Evolutionary conservation across 192 early-diverging fungal genomes (phyloP), one percentile per base, ranked within the genome.

Genomic region (Phycomyces nitens): DNA sequence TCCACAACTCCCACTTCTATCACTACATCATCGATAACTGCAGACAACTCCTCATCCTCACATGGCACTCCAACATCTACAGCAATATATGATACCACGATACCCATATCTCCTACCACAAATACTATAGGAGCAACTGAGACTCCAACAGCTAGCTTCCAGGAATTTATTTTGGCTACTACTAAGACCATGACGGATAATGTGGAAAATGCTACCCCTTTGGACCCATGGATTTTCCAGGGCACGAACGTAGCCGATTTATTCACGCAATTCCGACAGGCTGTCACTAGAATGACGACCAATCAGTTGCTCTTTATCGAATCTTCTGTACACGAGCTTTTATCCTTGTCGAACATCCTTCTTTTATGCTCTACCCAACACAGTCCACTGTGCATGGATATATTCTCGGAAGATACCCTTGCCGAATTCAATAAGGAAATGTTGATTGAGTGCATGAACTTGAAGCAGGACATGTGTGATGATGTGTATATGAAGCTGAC

Each of bases 211-310:
- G 7, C 29, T 34, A 34, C 29, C 29, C 29, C 29, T 34, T 34
- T 34, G 29, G 29, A 34, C 3, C 34, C 56, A 57, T 57, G 56
- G 56, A 9, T 39, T 38, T 57, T 57, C 56, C 9, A 57, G 56
- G 56, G 41, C 34, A 21, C 34, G 41, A 22, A 53, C 26, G 12
- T 53, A 53, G 38, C 38, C 38, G 18, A 20, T 22, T 57, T 57
- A 57, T 40, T 57, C 40, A 57, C 56, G 40, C 21, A 57, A 39
- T 57, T 57, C 56, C 38, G 40, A 39, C 56, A 57, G n/a, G 56
- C 56, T 39, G 38, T 57, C n/a, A 20, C 56, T 22, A 21, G 43
- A 58, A 58, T 58, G 23, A 43, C 42, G 15, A 22, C 57, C 11
- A 23, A 58, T 58, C 34, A 44, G 22, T 58, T 47, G 57, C 26